phyloP scores from a whole-genome alignment of 202 grass and related monocot genomes.

The Musa balbisiana region DNA sequence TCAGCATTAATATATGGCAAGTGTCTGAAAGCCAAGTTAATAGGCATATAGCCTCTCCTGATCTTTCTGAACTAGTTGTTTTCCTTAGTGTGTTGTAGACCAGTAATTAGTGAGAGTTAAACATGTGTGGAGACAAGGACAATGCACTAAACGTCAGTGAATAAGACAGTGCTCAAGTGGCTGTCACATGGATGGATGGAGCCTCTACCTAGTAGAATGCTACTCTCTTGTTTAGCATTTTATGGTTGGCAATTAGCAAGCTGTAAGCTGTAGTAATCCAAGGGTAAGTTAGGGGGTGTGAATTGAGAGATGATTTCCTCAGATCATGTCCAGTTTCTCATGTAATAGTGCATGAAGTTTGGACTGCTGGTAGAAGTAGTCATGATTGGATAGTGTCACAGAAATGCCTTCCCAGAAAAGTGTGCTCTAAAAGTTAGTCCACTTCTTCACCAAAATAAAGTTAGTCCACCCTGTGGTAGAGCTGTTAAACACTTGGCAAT shows the following conservation, averaged over 20 bases:
- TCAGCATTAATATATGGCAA: too few relatives aligned
- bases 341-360: neutral
- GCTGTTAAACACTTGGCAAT: too few relatives aligned
- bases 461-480: too few relatives aligned
- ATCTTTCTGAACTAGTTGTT: neutral
- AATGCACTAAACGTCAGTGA: neutral
- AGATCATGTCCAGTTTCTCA: neutral
- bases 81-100: neutral
- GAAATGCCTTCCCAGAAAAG: too few relatives aligned
- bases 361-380: too few relatives aligned
- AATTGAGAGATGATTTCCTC: neutral
- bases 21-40: too few relatives aligned
- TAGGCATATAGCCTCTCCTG: neutral
- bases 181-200: slow-evolving; percentile 2
- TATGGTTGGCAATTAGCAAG: neutral
- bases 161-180: neutral
- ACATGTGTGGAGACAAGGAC: neutral
- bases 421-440: too few relatives aligned
- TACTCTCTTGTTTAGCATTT: neutral
- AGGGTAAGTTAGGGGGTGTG: neutral
- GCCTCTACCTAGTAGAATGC: neutral
- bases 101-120: neutral
- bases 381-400: too few relatives aligned
- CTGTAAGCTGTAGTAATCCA: neutral
- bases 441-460: too few relatives aligned